A percentile compares a stretch with the other conserved stretches of the same genome.
phyloP scores from a whole-genome alignment of 2,329 filamentous ascomycete genomes.

The Eutypa lata region DNA sequence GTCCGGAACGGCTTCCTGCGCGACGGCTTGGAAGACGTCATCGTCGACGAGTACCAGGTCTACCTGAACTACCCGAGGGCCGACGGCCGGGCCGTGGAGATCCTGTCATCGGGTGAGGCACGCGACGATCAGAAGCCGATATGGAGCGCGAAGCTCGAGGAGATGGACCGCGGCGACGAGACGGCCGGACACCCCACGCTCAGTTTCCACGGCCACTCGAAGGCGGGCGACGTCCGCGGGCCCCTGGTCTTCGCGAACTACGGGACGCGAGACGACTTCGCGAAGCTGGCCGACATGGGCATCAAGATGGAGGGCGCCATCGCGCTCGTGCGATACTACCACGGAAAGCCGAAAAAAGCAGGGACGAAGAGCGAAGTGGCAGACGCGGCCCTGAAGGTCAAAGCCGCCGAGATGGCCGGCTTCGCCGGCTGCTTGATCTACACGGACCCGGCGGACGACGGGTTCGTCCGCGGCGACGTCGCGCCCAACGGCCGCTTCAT shows the following conservation, averaged over 20 bases:
- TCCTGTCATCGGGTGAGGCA: slow-evolving; percentile 69
- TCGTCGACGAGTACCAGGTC: slow-evolving; percentile 76
- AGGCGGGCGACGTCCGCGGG: slow-evolving; percentile 79
- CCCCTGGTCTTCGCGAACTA: slow-evolving; percentile 91
- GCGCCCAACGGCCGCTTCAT: slow-evolving; percentile 78
- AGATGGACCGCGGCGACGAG: slow-evolving; percentile 66
- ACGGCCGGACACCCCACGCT: slow-evolving; percentile 65
- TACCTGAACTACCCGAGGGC: slow-evolving; percentile 88
- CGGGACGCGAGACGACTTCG: slow-evolving; percentile 81
- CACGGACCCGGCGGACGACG: slow-evolving; percentile 83
- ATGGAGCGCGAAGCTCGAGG: slow-evolving; percentile 84
- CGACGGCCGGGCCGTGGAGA: slow-evolving; percentile 75
- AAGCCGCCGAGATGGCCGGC: slow-evolving; percentile 82
- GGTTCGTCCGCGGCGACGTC: slow-evolving; percentile 67
- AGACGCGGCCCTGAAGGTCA: slow-evolving; percentile 78
- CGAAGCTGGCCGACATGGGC: slow-evolving; percentile 65
- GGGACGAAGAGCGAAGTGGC: slow-evolving; percentile 61
- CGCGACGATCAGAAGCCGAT: slow-evolving; percentile 55
- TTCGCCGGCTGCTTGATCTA: slow-evolving; percentile 89
- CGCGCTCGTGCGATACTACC: slow-evolving; percentile 77
- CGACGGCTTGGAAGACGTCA: slow-evolving; percentile 71
- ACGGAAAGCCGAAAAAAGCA: slow-evolving; percentile 30
- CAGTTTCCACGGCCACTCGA: slow-evolving; percentile 86
- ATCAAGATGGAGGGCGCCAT: slow-evolving; percentile 77
- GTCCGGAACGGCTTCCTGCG: slow-evolving; percentile 73